phyloP scores from a whole-genome alignment of 768 basidiomycete species.

The Leccinum subtestaceum region DNA sequence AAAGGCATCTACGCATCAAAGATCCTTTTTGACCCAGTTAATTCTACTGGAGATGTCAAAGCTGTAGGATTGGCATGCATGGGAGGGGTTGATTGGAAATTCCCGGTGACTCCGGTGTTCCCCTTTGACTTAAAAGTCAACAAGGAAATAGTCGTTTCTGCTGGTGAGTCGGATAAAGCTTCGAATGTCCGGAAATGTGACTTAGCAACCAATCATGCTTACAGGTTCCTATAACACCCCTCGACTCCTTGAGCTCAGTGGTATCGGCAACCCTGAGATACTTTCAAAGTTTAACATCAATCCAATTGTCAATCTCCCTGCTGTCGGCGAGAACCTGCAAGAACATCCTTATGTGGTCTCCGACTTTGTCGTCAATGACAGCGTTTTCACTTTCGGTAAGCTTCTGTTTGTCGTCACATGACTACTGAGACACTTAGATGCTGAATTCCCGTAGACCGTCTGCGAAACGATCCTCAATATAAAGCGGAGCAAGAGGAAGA shows the following conservation, averaged over 20 bases:
- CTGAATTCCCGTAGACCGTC: not conserved
- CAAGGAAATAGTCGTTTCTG: constrained; percentile 8
- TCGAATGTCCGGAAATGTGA: not conserved
- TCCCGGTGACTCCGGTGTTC: not conserved
- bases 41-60: not conserved
- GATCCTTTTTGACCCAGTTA: constrained; percentile 8
- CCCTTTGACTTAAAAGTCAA: not conserved
- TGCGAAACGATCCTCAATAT: constrained; percentile 14
- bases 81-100: constrained; percentile 12
- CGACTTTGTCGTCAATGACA: constrained; percentile 15
- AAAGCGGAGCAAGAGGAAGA: constrained; percentile 9
- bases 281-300: constrained; percentile 13
- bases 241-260: constrained; percentile 20
- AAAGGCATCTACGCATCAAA: constrained; percentile 10
- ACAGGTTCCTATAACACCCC: constrained; percentile 18
- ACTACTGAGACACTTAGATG: not conserved
- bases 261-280: constrained; percentile 13
- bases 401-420: not conserved
- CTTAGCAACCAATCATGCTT: not conserved
- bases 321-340: constrained; percentile 21
- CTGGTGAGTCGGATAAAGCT: not conserved
- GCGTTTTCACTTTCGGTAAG: constrained; percentile 15
- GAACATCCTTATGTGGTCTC: constrained; percentile 12
- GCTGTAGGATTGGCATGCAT: constrained; percentile 13
- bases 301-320: constrained; percentile 11